These are phyloP conservation scores for Annulohypoxylon maeteangense DNA, from an alignment of 495 filamentous ascomycete genomes.

Conservation along the genomic window DNA sequence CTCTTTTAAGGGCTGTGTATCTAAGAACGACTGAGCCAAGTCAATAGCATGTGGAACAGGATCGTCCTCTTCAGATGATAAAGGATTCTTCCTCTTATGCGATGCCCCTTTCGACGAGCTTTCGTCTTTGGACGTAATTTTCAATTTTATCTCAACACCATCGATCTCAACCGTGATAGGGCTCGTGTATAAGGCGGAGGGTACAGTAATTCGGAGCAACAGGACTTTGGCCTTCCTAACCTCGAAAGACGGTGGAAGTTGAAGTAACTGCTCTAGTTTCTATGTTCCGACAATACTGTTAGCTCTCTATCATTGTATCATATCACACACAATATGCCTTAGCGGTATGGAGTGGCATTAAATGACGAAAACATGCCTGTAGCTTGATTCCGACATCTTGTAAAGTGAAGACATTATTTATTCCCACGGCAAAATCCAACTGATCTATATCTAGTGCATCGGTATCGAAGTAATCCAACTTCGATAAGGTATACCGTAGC, in stretches of 20 bases:
- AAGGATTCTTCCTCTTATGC: constrained; percentile 45
- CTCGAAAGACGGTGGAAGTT: constrained; percentile 74
- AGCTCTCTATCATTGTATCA: constrained; percentile 38
- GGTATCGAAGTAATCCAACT: constrained; percentile 82
- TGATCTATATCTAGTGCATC: constrained; percentile 82
- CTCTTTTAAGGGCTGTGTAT: constrained; percentile 79
- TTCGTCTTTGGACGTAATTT: constrained; percentile 51
- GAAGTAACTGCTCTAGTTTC: constrained; percentile 79
- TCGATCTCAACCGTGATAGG: constrained; percentile 80
- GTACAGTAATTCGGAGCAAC: constrained; percentile 78
- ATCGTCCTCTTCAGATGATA: constrained; percentile 45
- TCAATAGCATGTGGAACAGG: constrained; percentile 80
- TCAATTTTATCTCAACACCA: constrained; percentile 77
- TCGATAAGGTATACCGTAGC: constrained; percentile 81
- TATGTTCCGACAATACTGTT: constrained; percentile 48
- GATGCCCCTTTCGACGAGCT: constrained; percentile 38
- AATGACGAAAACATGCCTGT: constrained; percentile 63
- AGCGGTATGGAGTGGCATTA: not conserved
- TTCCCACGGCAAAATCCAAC: constrained; percentile 79
- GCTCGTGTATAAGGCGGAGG: constrained; percentile 81
- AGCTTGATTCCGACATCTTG: constrained; percentile 80
- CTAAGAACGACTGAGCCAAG: constrained; percentile 86
- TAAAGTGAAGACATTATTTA: constrained; percentile 80
- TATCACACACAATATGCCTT: constrained; percentile 11
- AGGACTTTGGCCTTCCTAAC: constrained; percentile 76